A percentile compares a stretch with the other conserved stretches of the same genome.
These are phyloP conservation scores for Pleurozium schreberi DNA, from an alignment of 225 moss, liverwort and hornwort species.

Conservation along the genomic window DNA sequence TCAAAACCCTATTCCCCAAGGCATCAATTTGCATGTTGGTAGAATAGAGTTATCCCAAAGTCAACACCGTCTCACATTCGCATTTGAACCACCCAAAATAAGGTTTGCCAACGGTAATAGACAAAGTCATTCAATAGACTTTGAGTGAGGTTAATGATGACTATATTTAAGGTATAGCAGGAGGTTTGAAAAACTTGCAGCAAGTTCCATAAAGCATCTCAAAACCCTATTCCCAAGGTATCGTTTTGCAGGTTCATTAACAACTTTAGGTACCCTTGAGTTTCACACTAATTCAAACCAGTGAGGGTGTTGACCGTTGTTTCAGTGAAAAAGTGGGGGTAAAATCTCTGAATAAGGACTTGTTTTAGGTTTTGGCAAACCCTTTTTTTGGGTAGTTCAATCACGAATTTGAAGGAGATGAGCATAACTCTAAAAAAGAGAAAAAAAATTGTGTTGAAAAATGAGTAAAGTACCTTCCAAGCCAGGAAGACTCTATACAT, in stretches of 20 bases:
- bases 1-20: neutral
- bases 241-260: neutral
- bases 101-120: neutral
- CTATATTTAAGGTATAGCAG: neutral
- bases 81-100: neutral
- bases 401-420: neutral
- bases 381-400: too few relatives aligned
- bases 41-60: neutral
- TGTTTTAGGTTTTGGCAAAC: too few relatives aligned
- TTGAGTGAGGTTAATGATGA: neutral
- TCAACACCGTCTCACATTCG: neutral
- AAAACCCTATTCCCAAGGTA: neutral
- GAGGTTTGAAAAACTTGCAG: slow-evolving; percentile 49
- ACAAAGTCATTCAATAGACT: neutral
- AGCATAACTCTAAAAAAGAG: neutral
- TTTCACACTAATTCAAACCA: too few relatives aligned
- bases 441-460: neutral
- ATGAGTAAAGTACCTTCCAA: slow-evolving; percentile 73
- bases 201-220: neutral
- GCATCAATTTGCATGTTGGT: neutral
- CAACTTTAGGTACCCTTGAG: neutral
- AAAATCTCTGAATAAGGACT: too few relatives aligned
- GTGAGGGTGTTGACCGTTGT: too few relatives aligned
- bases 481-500: too few relatives aligned
- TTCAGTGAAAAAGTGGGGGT: too few relatives aligned